phyloP scores from a whole-genome alignment of 306 rosid genomes.

The Corylus heterophylla region DNA sequence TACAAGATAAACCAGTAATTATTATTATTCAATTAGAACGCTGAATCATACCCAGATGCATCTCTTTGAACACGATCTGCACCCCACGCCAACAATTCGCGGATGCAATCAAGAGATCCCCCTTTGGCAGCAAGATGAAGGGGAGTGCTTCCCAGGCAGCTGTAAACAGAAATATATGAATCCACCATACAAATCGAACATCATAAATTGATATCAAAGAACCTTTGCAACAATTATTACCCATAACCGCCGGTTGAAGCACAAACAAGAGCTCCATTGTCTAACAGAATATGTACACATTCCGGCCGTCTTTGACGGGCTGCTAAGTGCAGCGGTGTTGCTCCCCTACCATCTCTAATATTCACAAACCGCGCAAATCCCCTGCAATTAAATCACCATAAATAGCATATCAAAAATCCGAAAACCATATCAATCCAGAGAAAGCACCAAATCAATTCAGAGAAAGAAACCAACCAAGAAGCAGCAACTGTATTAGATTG shows the following conservation, averaged over 20 bases:
- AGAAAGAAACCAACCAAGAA: constrained; percentile 70
- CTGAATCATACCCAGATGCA: constrained; percentile 69
- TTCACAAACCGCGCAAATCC: constrained; percentile 94
- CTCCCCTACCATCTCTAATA: constrained; percentile 85
- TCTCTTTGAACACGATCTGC: constrained; percentile 95
- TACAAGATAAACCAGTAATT: not conserved
- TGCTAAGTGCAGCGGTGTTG: constrained; percentile 94
- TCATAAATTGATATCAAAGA: not conserved
- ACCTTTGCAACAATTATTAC: constrained; percentile 36
- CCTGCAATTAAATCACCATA: constrained; percentile 44
- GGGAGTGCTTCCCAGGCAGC: constrained; percentile 90
- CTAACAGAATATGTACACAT: constrained; percentile 76
- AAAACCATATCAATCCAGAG: not conserved
- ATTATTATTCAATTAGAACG: not conserved
- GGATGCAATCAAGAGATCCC: constrained; percentile 86
- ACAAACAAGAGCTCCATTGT: constrained; percentile 85
- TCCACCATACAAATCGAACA: constrained; percentile 20
- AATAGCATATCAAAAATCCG: constrained; percentile 20
- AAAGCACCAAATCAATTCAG: not conserved
- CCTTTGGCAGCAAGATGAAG: constrained; percentile 98
- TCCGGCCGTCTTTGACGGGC: constrained; percentile 81
- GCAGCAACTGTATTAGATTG: constrained; percentile 83
- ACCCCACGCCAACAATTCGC: constrained; percentile 92
- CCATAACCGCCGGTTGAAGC: constrained; percentile 90
- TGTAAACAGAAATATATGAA: constrained; percentile 45